Conservation (phyloP, 2,329 filamentous ascomycete genomes). For the Bertia moriformis region DNA sequence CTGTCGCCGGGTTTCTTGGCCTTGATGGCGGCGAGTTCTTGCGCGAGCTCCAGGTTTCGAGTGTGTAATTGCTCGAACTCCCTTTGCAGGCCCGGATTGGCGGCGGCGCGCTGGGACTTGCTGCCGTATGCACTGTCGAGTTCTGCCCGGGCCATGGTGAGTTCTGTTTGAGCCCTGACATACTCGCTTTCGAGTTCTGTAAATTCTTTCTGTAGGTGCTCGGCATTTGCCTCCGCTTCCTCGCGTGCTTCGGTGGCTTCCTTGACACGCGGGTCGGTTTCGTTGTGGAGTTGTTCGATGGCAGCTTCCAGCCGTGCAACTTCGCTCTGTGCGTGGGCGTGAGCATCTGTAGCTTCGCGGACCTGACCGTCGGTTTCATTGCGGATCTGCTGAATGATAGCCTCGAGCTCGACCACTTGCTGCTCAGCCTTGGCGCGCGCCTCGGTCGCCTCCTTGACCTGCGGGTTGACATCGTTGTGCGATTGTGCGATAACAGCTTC, state of each 20-base stretch:
- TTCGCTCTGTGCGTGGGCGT: too few species aligned
- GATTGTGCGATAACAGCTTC: neutral
- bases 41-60: conserved; percentile 25
- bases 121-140: conserved; percentile 47
- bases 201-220: conserved; percentile 18
- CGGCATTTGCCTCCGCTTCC: conserved; percentile 25
- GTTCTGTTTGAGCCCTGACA: conserved; percentile 45
- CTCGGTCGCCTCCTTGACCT: neutral
- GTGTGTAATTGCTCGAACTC: conserved; percentile 40
- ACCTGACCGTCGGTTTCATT: neutral
- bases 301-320: neutral
- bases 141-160: conserved; percentile 45
- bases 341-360: too few species aligned
- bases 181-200: conserved; percentile 34
- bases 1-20: conserved; percentile 13
- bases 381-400: neutral
- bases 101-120: conserved; percentile 44
- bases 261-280: neutral
- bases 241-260: conserved; percentile 6
- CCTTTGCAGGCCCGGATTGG: conserved; percentile 39
- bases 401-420: neutral
- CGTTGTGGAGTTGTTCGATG: too few species aligned
- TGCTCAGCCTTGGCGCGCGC: neutral
- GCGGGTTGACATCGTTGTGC: neutral
- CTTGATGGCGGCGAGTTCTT: conserved; percentile 26